phyloP scores from a whole-genome alignment of 2,329 filamentous ascomycete genomes.

The Mariannaea sp. region DNA sequence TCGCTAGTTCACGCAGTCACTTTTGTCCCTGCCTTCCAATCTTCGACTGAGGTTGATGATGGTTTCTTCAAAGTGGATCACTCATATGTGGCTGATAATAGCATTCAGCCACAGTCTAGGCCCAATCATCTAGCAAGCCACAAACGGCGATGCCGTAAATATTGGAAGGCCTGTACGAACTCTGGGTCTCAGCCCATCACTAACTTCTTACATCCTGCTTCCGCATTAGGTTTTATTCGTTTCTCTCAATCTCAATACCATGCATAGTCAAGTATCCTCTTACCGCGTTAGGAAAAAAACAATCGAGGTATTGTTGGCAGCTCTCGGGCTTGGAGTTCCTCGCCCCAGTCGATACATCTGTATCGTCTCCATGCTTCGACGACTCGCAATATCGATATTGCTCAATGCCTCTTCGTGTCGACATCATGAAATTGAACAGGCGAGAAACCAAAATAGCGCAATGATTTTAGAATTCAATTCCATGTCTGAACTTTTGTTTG shows the following conservation, averaged over 20 bases:
- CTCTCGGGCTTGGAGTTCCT: background rate
- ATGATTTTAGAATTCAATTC: background rate
- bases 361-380: conserved; percentile 5
- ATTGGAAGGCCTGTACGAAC: background rate
- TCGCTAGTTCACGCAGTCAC: background rate
- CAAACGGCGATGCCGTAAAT: background rate
- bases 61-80: conserved; percentile 36
- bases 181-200: too few relatives aligned
- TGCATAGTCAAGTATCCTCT: too few relatives aligned
- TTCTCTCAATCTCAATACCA: too few relatives aligned
- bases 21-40: background rate
- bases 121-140: background rate
- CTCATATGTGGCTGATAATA: conserved; percentile 17
- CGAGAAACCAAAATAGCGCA: background rate
- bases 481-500: conserved; percentile 3
- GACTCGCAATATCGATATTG: background rate
- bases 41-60: conserved; percentile 31
- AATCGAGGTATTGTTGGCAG: too few relatives aligned
- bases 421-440: background rate
- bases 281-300: too few relatives aligned
- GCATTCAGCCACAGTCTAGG: conserved; percentile 25
- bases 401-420: conserved; percentile 4
- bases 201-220: too few relatives aligned
- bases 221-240: too few relatives aligned
- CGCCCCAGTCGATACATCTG: background rate